phyloP scores from a whole-genome alignment of 495 filamentous ascomycete genomes.

The Penicillium antarcticum region DNA sequence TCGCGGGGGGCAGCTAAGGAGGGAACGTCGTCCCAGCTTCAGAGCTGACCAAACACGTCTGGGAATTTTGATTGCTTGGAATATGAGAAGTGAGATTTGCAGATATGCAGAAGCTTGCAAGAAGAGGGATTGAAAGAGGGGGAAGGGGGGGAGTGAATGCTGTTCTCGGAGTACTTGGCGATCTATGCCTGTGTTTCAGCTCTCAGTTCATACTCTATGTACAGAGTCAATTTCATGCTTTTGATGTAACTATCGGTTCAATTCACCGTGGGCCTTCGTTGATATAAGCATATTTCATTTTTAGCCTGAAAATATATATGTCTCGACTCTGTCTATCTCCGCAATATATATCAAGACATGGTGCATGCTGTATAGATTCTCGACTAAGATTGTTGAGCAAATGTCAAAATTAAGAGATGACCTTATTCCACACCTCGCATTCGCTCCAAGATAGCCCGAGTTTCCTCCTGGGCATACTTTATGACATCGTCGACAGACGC shows the following conservation, averaged over 20 bases:
- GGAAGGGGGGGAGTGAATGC: constrained; percentile 4
- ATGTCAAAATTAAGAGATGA: background rate
- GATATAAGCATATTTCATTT: too few relatives aligned
- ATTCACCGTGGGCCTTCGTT: too few relatives aligned
- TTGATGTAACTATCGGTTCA: too few relatives aligned
- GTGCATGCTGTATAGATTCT: too few relatives aligned
- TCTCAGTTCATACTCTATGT: too few relatives aligned
- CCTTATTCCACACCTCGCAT: background rate
- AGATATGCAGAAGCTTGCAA: background rate
- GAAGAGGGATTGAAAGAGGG: background rate
- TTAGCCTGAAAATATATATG: too few relatives aligned
- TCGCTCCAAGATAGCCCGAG: constrained; percentile 1
- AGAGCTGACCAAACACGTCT: constrained; percentile 20
- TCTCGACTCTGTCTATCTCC: too few relatives aligned
- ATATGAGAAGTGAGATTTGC: background rate
- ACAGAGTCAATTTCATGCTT: too few relatives aligned
- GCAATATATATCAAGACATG: too few relatives aligned
- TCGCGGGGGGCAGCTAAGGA: constrained; percentile 29
- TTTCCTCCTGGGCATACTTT: constrained; percentile 10
- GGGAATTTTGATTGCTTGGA: constrained; percentile 13
- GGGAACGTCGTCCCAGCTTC: constrained; percentile 29
- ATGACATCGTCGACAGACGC: constrained; percentile 16
- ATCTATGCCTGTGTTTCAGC: background rate
- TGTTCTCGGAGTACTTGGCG: background rate
- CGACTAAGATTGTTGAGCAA: background rate